Evolutionary conservation across 2,329 filamentous ascomycete species (phyloP).

Genomic region (Pseudocercospora musae): DNA sequence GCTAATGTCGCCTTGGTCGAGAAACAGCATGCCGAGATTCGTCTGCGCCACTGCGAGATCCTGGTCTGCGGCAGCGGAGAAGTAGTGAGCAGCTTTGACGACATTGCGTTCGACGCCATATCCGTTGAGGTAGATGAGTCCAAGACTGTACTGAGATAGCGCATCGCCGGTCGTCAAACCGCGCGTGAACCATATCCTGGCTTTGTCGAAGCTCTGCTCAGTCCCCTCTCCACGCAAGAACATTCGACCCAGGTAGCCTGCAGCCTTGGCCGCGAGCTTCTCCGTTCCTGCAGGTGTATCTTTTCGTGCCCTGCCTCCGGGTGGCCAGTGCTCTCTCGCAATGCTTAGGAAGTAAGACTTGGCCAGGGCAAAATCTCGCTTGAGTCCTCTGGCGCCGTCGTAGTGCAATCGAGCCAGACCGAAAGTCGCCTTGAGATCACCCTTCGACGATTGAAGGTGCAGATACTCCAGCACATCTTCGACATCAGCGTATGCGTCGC

Average conservation of each 20-base stretch:
- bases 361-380: constrained; percentile 68
- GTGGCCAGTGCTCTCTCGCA: constrained; percentile 74
- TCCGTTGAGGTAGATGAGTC: constrained; percentile 78
- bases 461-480: constrained; percentile 95
- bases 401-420: constrained; percentile 84
- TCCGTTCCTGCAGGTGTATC: constrained; percentile 69
- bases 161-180: constrained; percentile 73
- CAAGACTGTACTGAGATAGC: constrained; percentile 79
- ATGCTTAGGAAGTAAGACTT: constrained; percentile 79
- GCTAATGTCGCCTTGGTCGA: constrained; percentile 81
- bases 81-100: constrained; percentile 68
- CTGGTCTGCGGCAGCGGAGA: constrained; percentile 76
- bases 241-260: constrained; percentile 85
- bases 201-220: constrained; percentile 71
- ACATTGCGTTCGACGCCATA: constrained; percentile 69
- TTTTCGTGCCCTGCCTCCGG: constrained; percentile 67
- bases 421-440: constrained; percentile 82
- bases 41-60: constrained; percentile 79
- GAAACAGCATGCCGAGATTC: constrained; percentile 75
- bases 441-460: constrained; percentile 84
- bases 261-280: constrained; percentile 76
- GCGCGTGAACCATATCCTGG: constrained; percentile 77
- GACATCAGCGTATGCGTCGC: constrained; percentile 78
- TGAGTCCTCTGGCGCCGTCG: constrained; percentile 74
- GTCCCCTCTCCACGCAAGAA: constrained; percentile 84